Conservation (phyloP, 2,329 filamentous ascomycete genomes). For the Microdochium nivale region DNA sequence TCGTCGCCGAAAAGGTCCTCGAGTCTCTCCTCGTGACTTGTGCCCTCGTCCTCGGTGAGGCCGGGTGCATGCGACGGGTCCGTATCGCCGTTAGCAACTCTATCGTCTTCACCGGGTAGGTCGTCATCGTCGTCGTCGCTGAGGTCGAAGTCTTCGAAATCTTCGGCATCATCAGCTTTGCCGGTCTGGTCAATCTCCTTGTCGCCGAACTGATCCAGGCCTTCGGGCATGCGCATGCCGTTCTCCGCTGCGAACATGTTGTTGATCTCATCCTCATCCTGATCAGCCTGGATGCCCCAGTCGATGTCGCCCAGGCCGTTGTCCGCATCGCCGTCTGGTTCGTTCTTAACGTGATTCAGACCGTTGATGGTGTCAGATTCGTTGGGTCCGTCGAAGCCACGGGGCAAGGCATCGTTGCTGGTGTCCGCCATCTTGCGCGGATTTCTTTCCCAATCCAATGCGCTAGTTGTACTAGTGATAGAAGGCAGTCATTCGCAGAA, state of each 20-base stretch:
- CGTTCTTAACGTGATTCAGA: slow-evolving; percentile 10
- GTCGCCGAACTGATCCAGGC: slow-evolving; percentile 29
- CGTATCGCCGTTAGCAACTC: slow-evolving; percentile 18
- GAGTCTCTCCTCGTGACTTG: slow-evolving; percentile 44
- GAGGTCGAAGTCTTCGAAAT: slow-evolving; percentile 89
- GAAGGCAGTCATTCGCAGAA: neutral
- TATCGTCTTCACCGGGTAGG: slow-evolving; percentile 47
- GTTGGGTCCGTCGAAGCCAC: neutral
- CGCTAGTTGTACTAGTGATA: neutral
- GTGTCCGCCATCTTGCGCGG: neutral
- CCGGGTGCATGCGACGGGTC: slow-evolving; percentile 38
- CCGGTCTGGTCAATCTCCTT: slow-evolving; percentile 53
- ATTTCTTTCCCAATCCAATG: neutral
- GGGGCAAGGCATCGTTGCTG: neutral
- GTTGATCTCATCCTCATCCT: slow-evolving; percentile 26
- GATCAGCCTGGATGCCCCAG: slow-evolving; percentile 17
- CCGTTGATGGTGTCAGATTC: neutral
- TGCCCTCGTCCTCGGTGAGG: slow-evolving; percentile 50
- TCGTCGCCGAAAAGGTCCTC: slow-evolving; percentile 64
- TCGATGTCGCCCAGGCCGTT: slow-evolving; percentile 13
- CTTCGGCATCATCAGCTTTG: slow-evolving; percentile 87
- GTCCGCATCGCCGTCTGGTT: slow-evolving; percentile 7
- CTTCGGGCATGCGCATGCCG: slow-evolving; percentile 35
- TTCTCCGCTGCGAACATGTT: slow-evolving; percentile 36
- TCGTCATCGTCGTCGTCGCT: slow-evolving; percentile 86